Evolutionary conservation across 1,284 basidiomycete genomes (phyloP).

Genomic region (Fomitiporia mediterranea): DNA sequence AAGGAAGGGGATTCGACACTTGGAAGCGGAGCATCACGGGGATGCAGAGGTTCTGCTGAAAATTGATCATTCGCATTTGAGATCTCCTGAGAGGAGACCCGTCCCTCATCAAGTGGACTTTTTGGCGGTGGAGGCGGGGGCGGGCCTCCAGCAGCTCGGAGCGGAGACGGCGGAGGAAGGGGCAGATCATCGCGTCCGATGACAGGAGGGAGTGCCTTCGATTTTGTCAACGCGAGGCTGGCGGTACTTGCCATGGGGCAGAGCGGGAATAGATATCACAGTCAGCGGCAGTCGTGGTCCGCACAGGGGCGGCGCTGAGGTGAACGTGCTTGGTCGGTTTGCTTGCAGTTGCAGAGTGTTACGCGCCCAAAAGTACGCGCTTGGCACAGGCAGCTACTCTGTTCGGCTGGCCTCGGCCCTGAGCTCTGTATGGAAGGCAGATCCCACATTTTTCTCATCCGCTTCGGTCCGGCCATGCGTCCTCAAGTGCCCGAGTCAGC

Average conservation of each 20-base stretch:
- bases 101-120: slow-evolving; percentile 23
- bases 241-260: not conserved
- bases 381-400: no score
- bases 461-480: no score
- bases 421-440: not conserved
- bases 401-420: not conserved
- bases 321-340: not conserved
- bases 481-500: no score
- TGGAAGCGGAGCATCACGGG: slow-evolving; percentile 3
- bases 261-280: no score
- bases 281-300: not conserved
- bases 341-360: not conserved
- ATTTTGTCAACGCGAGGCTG: not conserved
- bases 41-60: not conserved
- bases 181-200: slow-evolving; percentile 34
- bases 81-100: not conserved
- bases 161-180: slow-evolving; percentile 29
- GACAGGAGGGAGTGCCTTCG: slow-evolving; percentile 32
- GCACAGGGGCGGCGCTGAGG: not conserved
- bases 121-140: slow-evolving; percentile 37
- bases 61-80: slow-evolving; percentile 12
- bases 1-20: slow-evolving; percentile 9
- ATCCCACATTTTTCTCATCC: not conserved
- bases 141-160: slow-evolving; percentile 22
- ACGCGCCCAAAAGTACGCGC: not conserved